Evolutionary conservation across 1,284 basidiomycete species (phyloP).

Genomic region (Cutaneotrichosporon mucoides): DNA sequence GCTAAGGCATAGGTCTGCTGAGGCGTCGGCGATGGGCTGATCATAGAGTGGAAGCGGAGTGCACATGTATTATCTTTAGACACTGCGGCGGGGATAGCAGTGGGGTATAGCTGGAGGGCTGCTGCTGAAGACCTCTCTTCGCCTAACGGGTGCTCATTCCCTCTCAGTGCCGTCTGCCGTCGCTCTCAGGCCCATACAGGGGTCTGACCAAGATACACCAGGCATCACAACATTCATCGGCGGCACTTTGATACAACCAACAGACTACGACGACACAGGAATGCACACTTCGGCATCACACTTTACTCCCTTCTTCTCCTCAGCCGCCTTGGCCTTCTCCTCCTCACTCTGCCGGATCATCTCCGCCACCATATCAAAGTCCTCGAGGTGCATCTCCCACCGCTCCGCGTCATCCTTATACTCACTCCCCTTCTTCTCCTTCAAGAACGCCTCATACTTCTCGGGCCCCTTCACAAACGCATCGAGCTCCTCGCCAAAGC

Average conservation of each 20-base stretch:
- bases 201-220: too few relatives aligned
- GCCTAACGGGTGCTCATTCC: too few relatives aligned
- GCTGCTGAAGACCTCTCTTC: too few relatives aligned
- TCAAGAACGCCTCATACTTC: not conserved
- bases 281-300: too few relatives aligned
- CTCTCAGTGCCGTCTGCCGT: too few relatives aligned
- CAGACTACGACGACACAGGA: too few relatives aligned
- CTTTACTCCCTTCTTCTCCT: too few relatives aligned
- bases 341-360: not conserved
- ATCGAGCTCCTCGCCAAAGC: not conserved
- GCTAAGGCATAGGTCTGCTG: not conserved
- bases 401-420: not conserved
- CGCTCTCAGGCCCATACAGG: too few relatives aligned
- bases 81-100: not conserved
- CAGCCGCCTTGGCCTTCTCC: not conserved
- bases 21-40: not conserved
- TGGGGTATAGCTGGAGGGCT: too few relatives aligned
- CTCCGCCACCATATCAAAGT: not conserved
- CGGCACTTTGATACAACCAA: too few relatives aligned
- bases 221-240: too few relatives aligned
- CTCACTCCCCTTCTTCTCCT: not conserved
- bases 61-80: constrained; percentile 1
- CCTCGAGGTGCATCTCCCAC: not conserved
- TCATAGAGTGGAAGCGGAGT: not conserved
- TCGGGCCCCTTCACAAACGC: not conserved